phyloP scores from a whole-genome alignment of 805 yeast genomes.

The Yamadazyma nakazawae region DNA sequence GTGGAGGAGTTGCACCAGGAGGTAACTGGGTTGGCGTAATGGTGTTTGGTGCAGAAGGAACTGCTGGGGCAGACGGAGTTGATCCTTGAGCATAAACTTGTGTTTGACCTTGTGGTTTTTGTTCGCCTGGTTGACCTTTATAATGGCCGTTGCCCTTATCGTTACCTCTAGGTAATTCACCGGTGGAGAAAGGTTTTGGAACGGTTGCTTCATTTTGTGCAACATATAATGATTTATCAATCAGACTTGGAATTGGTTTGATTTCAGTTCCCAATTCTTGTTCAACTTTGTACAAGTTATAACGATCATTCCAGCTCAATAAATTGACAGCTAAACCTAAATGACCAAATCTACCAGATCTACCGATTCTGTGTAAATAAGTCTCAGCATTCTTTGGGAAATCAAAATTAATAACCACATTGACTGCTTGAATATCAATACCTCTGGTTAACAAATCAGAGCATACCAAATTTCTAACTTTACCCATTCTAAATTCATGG shows the following conservation, averaged over 20 bases:
- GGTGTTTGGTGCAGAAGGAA: conserved; percentile 6
- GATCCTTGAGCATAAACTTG: conserved; percentile 12
- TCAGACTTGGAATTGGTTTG: conserved; percentile 92
- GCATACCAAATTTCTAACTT: conserved; percentile 94
- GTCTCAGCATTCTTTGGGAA: conserved; percentile 98
- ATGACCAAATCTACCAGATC: conserved; percentile 98
- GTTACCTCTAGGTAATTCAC: conserved; percentile 49
- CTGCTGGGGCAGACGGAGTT: background rate
- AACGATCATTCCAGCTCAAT: conserved; percentile 95
- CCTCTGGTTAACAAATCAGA: conserved; percentile 96
- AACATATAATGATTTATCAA: conserved; percentile 85
- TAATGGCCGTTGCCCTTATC: conserved; percentile 37
- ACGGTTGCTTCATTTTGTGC: conserved; percentile 72
- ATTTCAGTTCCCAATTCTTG: conserved; percentile 97
- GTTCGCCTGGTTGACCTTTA: conserved; percentile 41
- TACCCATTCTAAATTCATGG: conserved; percentile 98
- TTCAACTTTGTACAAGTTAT: conserved; percentile 88
- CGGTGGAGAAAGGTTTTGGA: conserved; percentile 87
- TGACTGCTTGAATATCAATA: conserved; percentile 98
- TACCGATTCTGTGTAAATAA: conserved; percentile 96
- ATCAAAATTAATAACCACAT: conserved; percentile 95
- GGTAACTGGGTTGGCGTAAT: conserved; percentile 11
- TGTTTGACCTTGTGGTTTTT: conserved; percentile 7
- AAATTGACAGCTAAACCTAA: conserved; percentile 95
- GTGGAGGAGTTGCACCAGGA: conserved; percentile 8